A percentile compares a stretch with the other conserved stretches of the same genome.
phyloP scores from a whole-genome alignment of 2,329 filamentous ascomycete genomes.

The Penicillium rolfsii region DNA sequence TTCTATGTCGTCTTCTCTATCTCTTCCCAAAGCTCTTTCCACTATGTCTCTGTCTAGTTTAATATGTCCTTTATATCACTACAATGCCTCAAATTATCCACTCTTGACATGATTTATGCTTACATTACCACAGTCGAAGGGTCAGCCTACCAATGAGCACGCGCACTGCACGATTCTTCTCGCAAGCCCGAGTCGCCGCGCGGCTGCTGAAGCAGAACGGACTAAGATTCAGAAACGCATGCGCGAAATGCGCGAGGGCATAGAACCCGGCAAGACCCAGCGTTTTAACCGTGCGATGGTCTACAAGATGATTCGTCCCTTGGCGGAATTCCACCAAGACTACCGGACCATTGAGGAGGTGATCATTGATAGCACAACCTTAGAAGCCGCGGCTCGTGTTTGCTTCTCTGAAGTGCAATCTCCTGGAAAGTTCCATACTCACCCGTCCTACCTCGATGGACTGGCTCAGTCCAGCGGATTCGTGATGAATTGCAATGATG shows the following conservation, averaged over 20 bases:
- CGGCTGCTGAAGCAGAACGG: not conserved
- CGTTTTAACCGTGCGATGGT: slow-evolving; percentile 9
- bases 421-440: not conserved
- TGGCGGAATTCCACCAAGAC: slow-evolving; percentile 4
- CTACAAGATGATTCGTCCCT: slow-evolving; percentile 7
- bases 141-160: not conserved
- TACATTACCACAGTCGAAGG: not conserved
- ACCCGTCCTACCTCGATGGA: not conserved
- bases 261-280: not conserved
- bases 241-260: not conserved
- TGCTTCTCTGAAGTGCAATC: not conserved
- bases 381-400: not conserved
- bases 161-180: not conserved
- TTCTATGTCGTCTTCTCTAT: too few species aligned
- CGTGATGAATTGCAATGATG: not conserved
- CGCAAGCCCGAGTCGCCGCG: not conserved
- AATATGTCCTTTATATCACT: too few species aligned
- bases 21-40: too few species aligned
- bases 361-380: not conserved
- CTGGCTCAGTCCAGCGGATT: not conserved
- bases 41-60: too few species aligned
- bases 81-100: too few species aligned
- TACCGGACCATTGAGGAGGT: not conserved
- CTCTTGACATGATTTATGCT: not conserved
- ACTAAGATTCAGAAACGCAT: not conserved